A percentile compares a stretch with the other conserved stretches of the same genome.
These are phyloP conservation scores for Triangularia verruculosa DNA, from an alignment of 2,329 filamentous ascomycete species.

Conservation along the genomic window DNA sequence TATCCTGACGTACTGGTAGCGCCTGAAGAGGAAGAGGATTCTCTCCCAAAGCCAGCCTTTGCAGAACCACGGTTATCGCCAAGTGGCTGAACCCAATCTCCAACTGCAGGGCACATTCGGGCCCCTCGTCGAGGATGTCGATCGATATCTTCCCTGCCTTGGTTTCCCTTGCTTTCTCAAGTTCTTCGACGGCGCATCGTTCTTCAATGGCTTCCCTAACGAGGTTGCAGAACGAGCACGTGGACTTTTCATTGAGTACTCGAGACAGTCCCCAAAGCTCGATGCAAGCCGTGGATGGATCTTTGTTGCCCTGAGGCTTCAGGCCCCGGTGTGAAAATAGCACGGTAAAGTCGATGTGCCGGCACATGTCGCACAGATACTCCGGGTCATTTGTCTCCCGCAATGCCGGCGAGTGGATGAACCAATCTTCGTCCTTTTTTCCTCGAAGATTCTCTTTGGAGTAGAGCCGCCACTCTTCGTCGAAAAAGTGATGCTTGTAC, in stretches of 20 bases:
- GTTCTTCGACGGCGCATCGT: slow-evolving; percentile 4
- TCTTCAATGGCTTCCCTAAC: slow-evolving; percentile 4
- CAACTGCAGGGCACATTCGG: slow-evolving; percentile 9
- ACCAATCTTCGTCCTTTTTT: slow-evolving; percentile 16
- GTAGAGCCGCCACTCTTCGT: neutral
- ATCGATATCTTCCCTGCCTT: slow-evolving; percentile 3
- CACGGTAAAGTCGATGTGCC: slow-evolving; percentile 14
- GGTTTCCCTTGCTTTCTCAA: neutral
- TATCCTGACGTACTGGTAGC: slow-evolving; percentile 5
- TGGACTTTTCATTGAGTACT: neutral
- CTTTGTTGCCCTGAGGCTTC: slow-evolving; percentile 1
- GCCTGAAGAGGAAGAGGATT: slow-evolving; percentile 8
- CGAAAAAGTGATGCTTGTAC: neutral
- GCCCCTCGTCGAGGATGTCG: slow-evolving; percentile 13
- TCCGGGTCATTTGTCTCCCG: slow-evolving; percentile 6
- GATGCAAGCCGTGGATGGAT: slow-evolving; percentile 6
- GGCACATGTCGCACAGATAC: slow-evolving; percentile 19
- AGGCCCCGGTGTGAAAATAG: slow-evolving; percentile 12
- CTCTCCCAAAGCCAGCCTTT: neutral
- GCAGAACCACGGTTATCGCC: neutral
- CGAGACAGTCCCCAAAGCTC: slow-evolving; percentile 4
- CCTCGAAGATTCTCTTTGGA: neutral
- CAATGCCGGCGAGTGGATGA: slow-evolving; percentile 9
- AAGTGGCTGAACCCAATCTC: slow-evolving; percentile 8
- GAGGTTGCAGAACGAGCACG: slow-evolving; percentile 15